Conservation (phyloP, 2,329 filamentous ascomycete species). For the Calonectria hawksworthii region DNA sequence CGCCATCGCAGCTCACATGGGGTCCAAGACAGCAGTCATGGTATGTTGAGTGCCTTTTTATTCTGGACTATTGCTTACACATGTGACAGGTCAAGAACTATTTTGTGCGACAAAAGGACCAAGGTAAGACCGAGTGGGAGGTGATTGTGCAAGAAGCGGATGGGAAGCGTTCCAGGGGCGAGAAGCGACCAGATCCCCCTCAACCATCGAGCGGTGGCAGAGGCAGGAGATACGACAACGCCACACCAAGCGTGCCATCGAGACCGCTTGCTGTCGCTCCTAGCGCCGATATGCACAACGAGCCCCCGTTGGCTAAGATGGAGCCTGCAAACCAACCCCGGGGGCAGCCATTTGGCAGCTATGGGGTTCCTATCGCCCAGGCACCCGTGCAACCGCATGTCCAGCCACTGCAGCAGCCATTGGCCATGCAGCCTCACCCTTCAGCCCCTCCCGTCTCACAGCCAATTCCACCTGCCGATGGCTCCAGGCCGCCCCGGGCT, state of each 20-base stretch:
- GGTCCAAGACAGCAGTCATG: constrained; percentile 89
- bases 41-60: constrained; percentile 60
- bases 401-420: constrained; percentile 46
- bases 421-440: constrained; percentile 53
- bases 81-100: constrained; percentile 75
- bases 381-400: constrained; percentile 52
- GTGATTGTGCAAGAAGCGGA: constrained; percentile 72
- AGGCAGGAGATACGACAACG: constrained; percentile 65
- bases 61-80: constrained; percentile 24
- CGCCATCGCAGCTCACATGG: constrained; percentile 83
- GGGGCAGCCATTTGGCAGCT: constrained; percentile 54
- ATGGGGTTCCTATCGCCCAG: constrained; percentile 63
- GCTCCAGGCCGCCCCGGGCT: constrained; percentile 58
- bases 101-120: constrained; percentile 74
- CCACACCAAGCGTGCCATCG: constrained; percentile 47
- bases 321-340: constrained; percentile 55
- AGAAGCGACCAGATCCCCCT: constrained; percentile 72
- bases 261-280: constrained; percentile 64
- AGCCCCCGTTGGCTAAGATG: constrained; percentile 60
- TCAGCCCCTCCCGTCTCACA: constrained; percentile 56
- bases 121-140: constrained; percentile 71
- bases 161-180: constrained; percentile 66
- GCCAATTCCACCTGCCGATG: constrained; percentile 59
- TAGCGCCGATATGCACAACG: constrained; percentile 59
- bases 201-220: constrained; percentile 64